Percentiles rank a stretch among this genome's conserved stretches.
Conservation (phyloP, 164 flowering plant genomes). For the Vitis rotundifolia region DNA sequence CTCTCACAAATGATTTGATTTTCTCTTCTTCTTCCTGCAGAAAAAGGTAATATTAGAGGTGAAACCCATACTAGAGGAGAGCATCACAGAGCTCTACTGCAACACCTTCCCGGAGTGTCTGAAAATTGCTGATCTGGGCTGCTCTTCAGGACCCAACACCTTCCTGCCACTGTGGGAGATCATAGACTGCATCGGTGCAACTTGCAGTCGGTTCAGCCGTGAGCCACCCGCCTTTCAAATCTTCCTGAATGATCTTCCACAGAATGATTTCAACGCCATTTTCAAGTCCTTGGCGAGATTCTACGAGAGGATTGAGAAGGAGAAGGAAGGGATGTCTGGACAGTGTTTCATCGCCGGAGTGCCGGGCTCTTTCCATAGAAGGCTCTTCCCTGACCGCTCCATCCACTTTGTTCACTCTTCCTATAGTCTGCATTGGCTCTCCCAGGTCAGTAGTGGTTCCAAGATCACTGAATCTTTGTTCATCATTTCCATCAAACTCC, state of each 20-base stretch:
- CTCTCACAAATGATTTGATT: not conserved
- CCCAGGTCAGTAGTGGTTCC: not conserved
- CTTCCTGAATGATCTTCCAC: constrained; percentile 1
- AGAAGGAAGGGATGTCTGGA: not conserved
- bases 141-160: constrained; percentile 3
- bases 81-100: not conserved
- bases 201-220: not conserved
- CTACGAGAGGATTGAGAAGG: not conserved
- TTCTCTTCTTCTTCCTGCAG: not conserved
- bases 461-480: too few relatives aligned
- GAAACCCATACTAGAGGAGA: not conserved
- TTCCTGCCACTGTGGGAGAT: not conserved
- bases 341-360: not conserved
- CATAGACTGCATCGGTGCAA: not conserved
- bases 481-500: not conserved
- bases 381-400: constrained; percentile 16
- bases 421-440: constrained; percentile 11
- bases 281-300: not conserved
- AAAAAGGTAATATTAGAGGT: not conserved
- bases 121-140: not conserved
- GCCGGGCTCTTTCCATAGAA: constrained; percentile 17
- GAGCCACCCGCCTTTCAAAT: not conserved
- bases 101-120: not conserved
- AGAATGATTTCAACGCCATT: not conserved
- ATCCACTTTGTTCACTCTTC: constrained; percentile 17